These are phyloP conservation scores for Stemphylium lycopersici DNA, from an alignment of 2,329 filamentous ascomycete genomes.

Conservation along the genomic window DNA sequence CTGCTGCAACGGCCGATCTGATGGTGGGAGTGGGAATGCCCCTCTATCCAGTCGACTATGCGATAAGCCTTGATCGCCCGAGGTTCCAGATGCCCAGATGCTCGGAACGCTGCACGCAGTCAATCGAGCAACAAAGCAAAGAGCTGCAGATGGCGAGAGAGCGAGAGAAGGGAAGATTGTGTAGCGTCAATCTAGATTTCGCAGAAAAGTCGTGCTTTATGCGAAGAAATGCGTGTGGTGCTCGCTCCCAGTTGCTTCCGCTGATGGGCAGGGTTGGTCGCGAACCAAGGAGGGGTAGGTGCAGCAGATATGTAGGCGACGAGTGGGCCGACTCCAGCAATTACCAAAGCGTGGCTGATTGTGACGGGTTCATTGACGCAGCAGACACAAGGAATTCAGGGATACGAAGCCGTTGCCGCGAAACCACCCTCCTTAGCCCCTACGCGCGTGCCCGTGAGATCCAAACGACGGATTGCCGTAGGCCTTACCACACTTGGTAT, in stretches of 20 bases:
- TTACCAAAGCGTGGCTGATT: conserved; percentile 33
- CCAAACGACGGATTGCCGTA: conserved; percentile 31
- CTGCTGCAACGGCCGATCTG: conserved; percentile 12
- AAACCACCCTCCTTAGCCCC: conserved; percentile 15
- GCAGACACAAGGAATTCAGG: conserved; percentile 16
- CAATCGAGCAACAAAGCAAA: conserved; percentile 11
- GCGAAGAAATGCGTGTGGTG: conserved; percentile 13
- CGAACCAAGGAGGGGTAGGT: conserved; percentile 39
- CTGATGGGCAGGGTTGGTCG: conserved; percentile 10
- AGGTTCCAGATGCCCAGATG: conserved; percentile 37
- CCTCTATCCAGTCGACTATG: conserved; percentile 28
- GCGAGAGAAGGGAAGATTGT: background rate
- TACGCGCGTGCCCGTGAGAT: conserved; percentile 4
- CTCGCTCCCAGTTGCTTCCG: conserved; percentile 8
- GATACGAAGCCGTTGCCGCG: conserved; percentile 20
- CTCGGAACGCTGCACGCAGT: conserved; percentile 22
- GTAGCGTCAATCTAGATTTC: too few relatives aligned
- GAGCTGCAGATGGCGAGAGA: background rate
- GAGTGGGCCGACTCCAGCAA: conserved; percentile 36
- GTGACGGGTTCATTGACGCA: conserved; percentile 29
- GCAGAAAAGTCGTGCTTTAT: conserved; percentile 5
- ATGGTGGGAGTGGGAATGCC: conserved; percentile 19
- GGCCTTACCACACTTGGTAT: conserved; percentile 28
- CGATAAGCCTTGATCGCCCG: conserved; percentile 46
- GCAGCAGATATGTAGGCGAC: conserved; percentile 41